A percentile compares a stretch with the other conserved stretches of the same genome.
Conservation (phyloP, 1,284 basidiomycete genomes). For the Mixia osmundae region DNA sequence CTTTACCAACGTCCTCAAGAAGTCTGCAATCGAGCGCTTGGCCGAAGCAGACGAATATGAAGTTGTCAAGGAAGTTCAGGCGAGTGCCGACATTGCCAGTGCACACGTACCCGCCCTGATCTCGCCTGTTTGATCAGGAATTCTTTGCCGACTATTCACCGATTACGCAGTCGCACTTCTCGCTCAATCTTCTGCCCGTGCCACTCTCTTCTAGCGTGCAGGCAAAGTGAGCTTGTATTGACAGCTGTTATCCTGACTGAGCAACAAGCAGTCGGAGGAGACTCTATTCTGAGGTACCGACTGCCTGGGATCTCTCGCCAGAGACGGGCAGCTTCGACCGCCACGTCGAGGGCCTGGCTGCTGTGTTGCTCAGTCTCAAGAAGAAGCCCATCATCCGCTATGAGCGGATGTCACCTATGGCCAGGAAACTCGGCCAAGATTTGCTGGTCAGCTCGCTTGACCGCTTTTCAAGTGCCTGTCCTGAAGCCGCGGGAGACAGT, state of each 20-base stretch:
- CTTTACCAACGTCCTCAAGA: conserved; percentile 82
- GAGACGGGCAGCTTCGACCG: conserved; percentile 50
- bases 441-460: conserved; percentile 37
- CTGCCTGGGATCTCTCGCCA: conserved; percentile 19
- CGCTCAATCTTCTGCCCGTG: conserved; percentile 31
- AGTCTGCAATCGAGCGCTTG: conserved; percentile 71
- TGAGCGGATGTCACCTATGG: conserved; percentile 77
- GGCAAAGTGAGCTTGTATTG: conserved; percentile 1
- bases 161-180: conserved; percentile 65
- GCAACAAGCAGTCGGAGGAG: conserved; percentile 19
- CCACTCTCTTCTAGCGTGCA: conserved; percentile 27
- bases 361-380: conserved; percentile 77
- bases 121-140: conserved; percentile 33
- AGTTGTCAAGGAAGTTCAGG: conserved; percentile 88
- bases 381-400: conserved; percentile 77
- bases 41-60: conserved; percentile 91
- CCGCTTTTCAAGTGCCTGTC: not conserved
- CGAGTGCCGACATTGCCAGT: conserved; percentile 23
- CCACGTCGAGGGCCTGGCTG: conserved; percentile 57
- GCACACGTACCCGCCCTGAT: not conserved
- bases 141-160: conserved; percentile 88
- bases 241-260: not conserved
- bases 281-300: conserved; percentile 16
- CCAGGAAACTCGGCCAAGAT: conserved; percentile 67
- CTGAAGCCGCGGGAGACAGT: not conserved